Evolutionary conservation across 768 basidiomycete genomes (phyloP), one percentile per base, ranked within the genome.

Genomic region (Tephrocybe sp.): DNA sequence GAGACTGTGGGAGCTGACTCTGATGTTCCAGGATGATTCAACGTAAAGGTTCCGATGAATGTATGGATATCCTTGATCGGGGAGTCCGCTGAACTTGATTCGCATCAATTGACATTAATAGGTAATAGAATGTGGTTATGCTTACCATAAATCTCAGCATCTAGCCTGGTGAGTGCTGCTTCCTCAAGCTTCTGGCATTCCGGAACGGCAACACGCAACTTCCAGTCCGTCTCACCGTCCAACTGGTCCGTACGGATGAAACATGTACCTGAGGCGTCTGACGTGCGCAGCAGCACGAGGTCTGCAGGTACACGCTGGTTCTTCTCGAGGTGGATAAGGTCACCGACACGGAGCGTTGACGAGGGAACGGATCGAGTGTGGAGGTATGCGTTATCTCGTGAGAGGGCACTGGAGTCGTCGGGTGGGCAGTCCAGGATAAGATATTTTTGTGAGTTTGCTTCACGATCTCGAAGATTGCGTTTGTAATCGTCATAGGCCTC

Each of bases 211-310:
- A 97, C 89, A 4, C 91, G 82, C 41, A 98, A 74, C 66, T 99
- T 99, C 97, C 97, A 98, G 61, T 99, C 97, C 3, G 97, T 99
- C 69, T 99, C 97, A 35, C 97, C 97, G 56, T 99, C 97, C 24
- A 99, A 77, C 63, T 98, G 97, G 68, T 99, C 97, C 1, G 96
- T 99, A 9, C 97, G 81, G 53, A 99, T 92, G 67, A 98, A 99
- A 65, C 96, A 98, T 1, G 94, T 94, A 2, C 97, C 97, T 21
- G 87, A 86, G 3, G 82, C 70, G 60, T 99, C 96, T 3, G 85
- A 87, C 0, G 97, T 98, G 35, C 86, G 82, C 9, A 99, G 75
- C 9, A 99, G 76, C 9, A 98, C 82, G 60, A 98, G 77, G 63
- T 99, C 97, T 4, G 97, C 91, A 0, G 97, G 97, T 1, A 99